phyloP scores from a whole-genome alignment of 2,329 filamentous ascomycete genomes.

The Rutstroemia sp. region DNA sequence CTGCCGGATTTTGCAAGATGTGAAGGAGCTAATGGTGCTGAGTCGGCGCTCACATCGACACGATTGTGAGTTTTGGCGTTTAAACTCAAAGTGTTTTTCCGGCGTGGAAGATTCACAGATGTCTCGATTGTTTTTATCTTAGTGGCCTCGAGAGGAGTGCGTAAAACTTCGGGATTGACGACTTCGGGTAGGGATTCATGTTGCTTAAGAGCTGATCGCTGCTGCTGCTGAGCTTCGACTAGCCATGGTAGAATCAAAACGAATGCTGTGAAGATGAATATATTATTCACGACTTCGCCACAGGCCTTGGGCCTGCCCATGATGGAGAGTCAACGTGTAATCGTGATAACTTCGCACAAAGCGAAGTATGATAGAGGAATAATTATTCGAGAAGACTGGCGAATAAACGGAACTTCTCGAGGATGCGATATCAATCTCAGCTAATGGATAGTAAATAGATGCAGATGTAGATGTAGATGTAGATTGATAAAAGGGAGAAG shows the following conservation, averaged over 20 bases:
- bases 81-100: constrained; percentile 26
- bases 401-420: constrained; percentile 14
- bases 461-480: too few species aligned
- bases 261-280: constrained; percentile 45
- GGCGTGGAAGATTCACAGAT: constrained; percentile 22
- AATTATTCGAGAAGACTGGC: neutral
- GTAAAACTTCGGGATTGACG: constrained; percentile 19
- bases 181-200: constrained; percentile 28
- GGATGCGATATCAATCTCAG: neutral
- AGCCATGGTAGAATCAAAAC: constrained; percentile 51
- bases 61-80: constrained; percentile 29
- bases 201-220: constrained; percentile 30
- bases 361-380: constrained; percentile 14
- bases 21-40: constrained; percentile 92
- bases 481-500: too few species aligned
- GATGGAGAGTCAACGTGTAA: constrained; percentile 29
- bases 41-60: constrained; percentile 84
- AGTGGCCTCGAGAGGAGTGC: constrained; percentile 23
- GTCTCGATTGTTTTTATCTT: constrained; percentile 28
- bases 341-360: constrained; percentile 16
- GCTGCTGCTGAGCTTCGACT: constrained; percentile 60
- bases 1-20: constrained; percentile 89
- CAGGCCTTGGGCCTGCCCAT: constrained; percentile 41
- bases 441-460: neutral
- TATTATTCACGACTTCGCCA: constrained; percentile 46